Conservation (phyloP, 164 flowering plant genomes). For the Vitis vinifera region DNA sequence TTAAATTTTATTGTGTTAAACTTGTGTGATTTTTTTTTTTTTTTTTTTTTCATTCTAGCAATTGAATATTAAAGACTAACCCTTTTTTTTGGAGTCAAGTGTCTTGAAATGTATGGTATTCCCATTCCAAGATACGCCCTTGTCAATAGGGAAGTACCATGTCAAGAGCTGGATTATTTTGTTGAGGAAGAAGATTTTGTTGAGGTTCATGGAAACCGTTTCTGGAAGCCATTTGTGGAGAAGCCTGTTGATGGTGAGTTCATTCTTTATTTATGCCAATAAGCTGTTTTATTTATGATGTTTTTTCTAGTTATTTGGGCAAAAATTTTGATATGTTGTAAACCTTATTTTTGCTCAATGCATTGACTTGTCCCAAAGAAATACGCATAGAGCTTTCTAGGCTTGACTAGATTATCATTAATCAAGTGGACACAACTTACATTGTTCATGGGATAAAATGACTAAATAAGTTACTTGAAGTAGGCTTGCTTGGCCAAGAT, state of each 20-base stretch:
- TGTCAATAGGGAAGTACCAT: slow-evolving; percentile 81
- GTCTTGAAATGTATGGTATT: slow-evolving; percentile 88
- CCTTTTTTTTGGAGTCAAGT: slow-evolving; percentile 36
- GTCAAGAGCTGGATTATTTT: slow-evolving; percentile 87
- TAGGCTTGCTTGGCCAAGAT: too few species aligned
- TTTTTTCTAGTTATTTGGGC: neutral
- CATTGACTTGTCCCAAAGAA: neutral
- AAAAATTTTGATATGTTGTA: neutral
- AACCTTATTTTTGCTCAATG: neutral
- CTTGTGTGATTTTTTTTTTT: too few species aligned
- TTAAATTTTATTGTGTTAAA: too few species aligned
- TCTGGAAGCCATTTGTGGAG: slow-evolving; percentile 99
- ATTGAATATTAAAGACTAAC: slow-evolving; percentile 13
- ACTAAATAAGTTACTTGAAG: too few species aligned
- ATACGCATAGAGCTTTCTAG: neutral
- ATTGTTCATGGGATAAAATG: too few species aligned
- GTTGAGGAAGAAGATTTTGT: slow-evolving; percentile 96
- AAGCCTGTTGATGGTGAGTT: slow-evolving; percentile 92
- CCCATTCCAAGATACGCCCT: slow-evolving; percentile 97
- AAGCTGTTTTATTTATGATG: neutral
- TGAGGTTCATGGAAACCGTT: slow-evolving; percentile 93
- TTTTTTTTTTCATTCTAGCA: neutral
- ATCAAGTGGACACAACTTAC: too few species aligned
- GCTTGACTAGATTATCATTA: too few species aligned
- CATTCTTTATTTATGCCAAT: neutral